Conservation (phyloP, 306 rosid species). For the Lablab purpureus region DNA sequence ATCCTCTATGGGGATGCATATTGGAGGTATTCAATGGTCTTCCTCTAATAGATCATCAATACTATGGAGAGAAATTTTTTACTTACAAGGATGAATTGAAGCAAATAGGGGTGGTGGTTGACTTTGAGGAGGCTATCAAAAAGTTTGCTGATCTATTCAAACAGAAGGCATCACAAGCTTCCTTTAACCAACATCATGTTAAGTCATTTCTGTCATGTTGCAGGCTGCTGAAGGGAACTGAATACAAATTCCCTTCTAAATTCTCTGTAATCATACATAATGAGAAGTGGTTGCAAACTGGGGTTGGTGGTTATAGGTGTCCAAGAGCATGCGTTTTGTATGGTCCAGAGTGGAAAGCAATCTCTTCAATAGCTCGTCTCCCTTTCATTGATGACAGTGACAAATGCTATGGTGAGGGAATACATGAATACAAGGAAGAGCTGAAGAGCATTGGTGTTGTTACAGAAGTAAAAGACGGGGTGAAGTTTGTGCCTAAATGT, state of each 20-base stretch:
- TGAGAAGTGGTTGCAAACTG: slow-evolving; percentile 67
- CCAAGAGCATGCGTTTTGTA: slow-evolving; percentile 69
- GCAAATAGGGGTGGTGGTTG: slow-evolving; percentile 61
- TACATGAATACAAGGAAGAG: slow-evolving; percentile 61
- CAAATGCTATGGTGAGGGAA: slow-evolving; percentile 52
- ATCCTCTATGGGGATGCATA: slow-evolving; percentile 70
- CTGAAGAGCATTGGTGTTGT: slow-evolving; percentile 66
- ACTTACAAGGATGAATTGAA: slow-evolving; percentile 51
- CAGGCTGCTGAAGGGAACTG: slow-evolving; percentile 45
- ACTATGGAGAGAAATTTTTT: slow-evolving; percentile 52
- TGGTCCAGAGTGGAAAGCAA: slow-evolving; percentile 68
- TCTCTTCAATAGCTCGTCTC: slow-evolving; percentile 64
- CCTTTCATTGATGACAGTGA: slow-evolving; percentile 75
- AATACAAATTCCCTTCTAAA: slow-evolving; percentile 41
- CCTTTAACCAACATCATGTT: slow-evolving; percentile 54
- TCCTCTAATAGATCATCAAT: slow-evolving; percentile 60
- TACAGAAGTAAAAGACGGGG: slow-evolving; percentile 58
- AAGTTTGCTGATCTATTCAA: slow-evolving; percentile 52
- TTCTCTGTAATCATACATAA: slow-evolving; percentile 38
- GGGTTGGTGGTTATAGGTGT: slow-evolving; percentile 50
- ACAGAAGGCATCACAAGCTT: slow-evolving; percentile 43
- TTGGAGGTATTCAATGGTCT: slow-evolving; percentile 60
- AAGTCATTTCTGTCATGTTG: slow-evolving; percentile 61
- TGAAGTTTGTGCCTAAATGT: slow-evolving; percentile 50
- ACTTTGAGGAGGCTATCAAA: slow-evolving; percentile 60